Evolutionary conservation across 73 alveolate species (phyloP).

Genomic region (Paramecium sexaurelia): DNA sequence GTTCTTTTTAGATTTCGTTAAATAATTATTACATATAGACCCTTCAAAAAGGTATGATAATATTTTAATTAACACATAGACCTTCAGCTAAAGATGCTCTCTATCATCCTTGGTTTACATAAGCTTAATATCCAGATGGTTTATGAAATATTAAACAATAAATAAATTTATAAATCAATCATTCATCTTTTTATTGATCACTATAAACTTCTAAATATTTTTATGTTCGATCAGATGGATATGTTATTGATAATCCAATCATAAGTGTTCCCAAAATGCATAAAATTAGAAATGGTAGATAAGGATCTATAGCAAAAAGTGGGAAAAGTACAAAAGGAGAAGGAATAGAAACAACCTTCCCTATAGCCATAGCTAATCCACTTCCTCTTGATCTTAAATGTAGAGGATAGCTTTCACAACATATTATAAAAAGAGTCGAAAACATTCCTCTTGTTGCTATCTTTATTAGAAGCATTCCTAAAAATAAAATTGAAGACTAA

Average conservation of each 20-base stretch:
- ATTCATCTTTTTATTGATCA: slow-evolving; percentile 81
- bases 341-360: slow-evolving; percentile 18
- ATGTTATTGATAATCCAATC: neutral
- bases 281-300: slow-evolving; percentile 14
- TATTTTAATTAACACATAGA: slow-evolving; percentile 14
- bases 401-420: slow-evolving; percentile 34
- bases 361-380: slow-evolving; percentile 34
- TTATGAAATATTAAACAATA: slow-evolving; percentile 33
- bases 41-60: slow-evolving; percentile 68
- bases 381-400: slow-evolving; percentile 39
- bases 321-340: slow-evolving; percentile 27
- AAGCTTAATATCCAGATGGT: slow-evolving; percentile 72
- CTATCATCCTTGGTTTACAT: slow-evolving; percentile 82
- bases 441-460: slow-evolving; percentile 42
- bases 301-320: neutral
- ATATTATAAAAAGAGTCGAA: neutral
- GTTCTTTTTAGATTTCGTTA: slow-evolving; percentile 80
- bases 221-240: slow-evolving; percentile 31
- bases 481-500: neutral
- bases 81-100: slow-evolving; percentile 91
- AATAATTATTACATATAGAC: slow-evolving; percentile 77
- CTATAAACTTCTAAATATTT: slow-evolving; percentile 25
- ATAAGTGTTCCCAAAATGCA: neutral
- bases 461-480: slow-evolving; percentile 42
- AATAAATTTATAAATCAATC: slow-evolving; percentile 53